Evolutionary conservation across 2,329 filamentous ascomycete genomes (phyloP), one percentile per base, ranked within the genome.

Genomic region (Claviceps humidiphila): DNA sequence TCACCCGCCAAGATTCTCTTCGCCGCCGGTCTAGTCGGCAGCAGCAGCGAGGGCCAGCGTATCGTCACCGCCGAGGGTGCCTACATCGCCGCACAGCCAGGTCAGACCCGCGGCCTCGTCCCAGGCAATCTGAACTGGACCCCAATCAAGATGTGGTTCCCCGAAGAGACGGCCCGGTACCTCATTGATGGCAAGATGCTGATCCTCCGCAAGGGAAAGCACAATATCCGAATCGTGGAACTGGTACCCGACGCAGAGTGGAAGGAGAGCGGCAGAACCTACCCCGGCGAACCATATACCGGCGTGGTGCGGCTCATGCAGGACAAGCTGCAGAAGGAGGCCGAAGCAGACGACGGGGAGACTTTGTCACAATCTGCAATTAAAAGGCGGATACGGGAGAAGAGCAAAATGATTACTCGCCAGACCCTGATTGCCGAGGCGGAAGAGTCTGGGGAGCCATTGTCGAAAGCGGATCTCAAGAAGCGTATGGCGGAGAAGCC

Each of bases 161-260:
- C 73, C 0, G 66, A 72, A 24, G 77, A 84, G 51, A 82, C 80
- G 0, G 61, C 71, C 53, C 76, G 79, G 52, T 85, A 75, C 60
- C 68, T 85, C 52, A 75, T 87, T 17, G 77, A 82, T 55, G 77
- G 64, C 53, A 71, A 74, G 56, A 58, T 83, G 47, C 68, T 84
- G 56, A 74, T 84, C 58, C 68, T 84, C 51, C 77, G 81, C 57
- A 79, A 75, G 61, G 80, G 80, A 57, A 83, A 82, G 68, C 75
- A 81, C 65, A 80, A 82, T 56, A 65, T 84, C 46, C 76, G 79
- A 46, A 73, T 83, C 57, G 71, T 84, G 50, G 71, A 82, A 64
- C 70, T 84, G 55, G 68, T 84, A 34, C 68, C 66, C 55, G 77
- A 84, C 60, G 69, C 77, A 47, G 74, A 74, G 54, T 82, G 76